These are phyloP conservation scores for Arabis hirsuta DNA, from an alignment of 345 rosid genomes.

Conservation along the genomic window DNA sequence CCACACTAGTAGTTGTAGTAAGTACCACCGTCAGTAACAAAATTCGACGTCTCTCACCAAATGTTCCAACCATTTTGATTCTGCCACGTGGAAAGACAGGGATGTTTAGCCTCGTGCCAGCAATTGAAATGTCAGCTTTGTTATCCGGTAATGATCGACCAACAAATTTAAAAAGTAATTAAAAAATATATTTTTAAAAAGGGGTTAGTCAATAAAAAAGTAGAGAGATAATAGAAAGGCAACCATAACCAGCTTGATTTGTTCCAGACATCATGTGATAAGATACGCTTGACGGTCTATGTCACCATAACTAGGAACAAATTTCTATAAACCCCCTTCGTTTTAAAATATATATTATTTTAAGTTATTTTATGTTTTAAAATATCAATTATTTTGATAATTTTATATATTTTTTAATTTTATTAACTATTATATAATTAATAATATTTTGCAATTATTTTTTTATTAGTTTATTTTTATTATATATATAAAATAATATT, in stretches of 20 bases:
- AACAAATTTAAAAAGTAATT: slow-evolving; percentile 4
- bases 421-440: no score
- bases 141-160: slow-evolving; percentile 27
- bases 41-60: not conserved
- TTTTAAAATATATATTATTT: not conserved
- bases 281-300: slow-evolving; percentile 34
- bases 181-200: not conserved
- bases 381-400: no score
- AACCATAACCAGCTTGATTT: slow-evolving; percentile 29
- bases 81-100: slow-evolving; percentile 33
- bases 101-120: slow-evolving; percentile 28
- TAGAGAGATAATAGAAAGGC: slow-evolving; percentile 18
- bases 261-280: slow-evolving; percentile 33
- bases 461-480: no score
- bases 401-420: no score
- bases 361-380: not conserved
- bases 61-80: not conserved
- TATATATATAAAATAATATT: no score
- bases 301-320: slow-evolving; percentile 24
- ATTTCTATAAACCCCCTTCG: no score
- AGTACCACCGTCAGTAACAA: slow-evolving; percentile 13
- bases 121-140: slow-evolving; percentile 27
- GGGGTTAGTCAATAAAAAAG: slow-evolving; percentile 2
- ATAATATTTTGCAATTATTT: no score
- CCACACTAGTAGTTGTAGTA: slow-evolving; percentile 14